Evolutionary conservation across 805 yeast species (phyloP), one percentile per base, ranked within the genome.

Genomic region (Hanseniaspora meyeri): DNA sequence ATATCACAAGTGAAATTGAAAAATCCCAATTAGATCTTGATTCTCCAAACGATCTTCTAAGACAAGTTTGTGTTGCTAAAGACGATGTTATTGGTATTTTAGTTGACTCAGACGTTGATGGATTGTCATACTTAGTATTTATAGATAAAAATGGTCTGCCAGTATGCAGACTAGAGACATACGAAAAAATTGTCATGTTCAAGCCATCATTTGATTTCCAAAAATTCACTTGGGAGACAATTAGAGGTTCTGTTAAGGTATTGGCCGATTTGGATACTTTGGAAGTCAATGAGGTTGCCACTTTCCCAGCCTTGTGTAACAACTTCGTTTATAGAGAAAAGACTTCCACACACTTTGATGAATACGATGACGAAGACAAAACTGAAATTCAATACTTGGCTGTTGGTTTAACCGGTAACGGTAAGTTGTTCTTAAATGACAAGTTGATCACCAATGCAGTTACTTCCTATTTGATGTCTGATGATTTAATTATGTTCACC

Each of bases 381-480:
- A 66, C 65, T n/a, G 65, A 63, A 24, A 63, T 66, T 17, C 64
- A 65, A 45, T 54, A 65, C 36, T 67, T 71, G 16, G 81, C 82
- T 0, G 85, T 87, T 65, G 97, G 96, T 54, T 69, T 91, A 32
- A 77, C 95, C 0, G 70, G 77, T 5, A 80, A 76, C 60, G 97
- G 97, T 57, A 85, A 84, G 63, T 70, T 93, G 14, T 87, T 73
- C 66, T 82, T 81, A 3, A 81, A 83, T 61, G 76, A 75, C 0
- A 71, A 73, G 16, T 81, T 78, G 59, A 66, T 89, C 14, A 75
- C 86, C 1, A 73, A 79, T 3, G 88, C 91, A 14, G 90, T 87
- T 14, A 90, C 97, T 0, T 90, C 97, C 0, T 68, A 91, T 57
- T 76, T 79, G 57, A 70, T 85, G 12, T 81, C 95, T 0, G 89